Base-by-base conservation (phyloP, 2,329 filamentous ascomycete genomes). In the Xylaria sp. region DNA sequence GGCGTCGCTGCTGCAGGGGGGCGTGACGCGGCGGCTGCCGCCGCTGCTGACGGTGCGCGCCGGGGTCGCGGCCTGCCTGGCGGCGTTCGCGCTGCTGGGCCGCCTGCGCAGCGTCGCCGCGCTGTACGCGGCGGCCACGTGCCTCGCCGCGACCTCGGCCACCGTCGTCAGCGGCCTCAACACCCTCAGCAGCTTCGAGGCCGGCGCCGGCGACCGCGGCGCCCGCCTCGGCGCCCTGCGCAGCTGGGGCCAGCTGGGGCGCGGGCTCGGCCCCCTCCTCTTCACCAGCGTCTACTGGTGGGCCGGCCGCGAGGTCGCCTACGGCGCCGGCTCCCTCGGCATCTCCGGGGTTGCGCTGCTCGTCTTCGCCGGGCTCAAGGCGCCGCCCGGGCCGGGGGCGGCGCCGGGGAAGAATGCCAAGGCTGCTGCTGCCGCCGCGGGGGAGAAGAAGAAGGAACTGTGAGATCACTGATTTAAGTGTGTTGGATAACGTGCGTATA, bases 231-330 rank as follows among this genome's bases (percentile, higher is more conserved):
- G 94, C 2, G 87, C 90, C 53, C 81, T 97, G 63, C 81, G 94
- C 22, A 85, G 81, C 63, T 86, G 80, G 86, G 93, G 94, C 5
- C 94, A 99, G 77, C 82, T 92, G 3, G 94, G 94, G 2, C 83
- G 94, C 29, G 91, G 92, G 0, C 72, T 96, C 9, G 94, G 94
- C 0, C 94, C 94, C 0, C 72, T 99, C 4, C 75, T 96, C 34
- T 99, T 99, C 70, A 97, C 94, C 58, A 91, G 91, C 44, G 78
- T 99, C 51, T 99, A 99, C 76, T 99, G 94, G 94, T 99, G 94
- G 94, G 92, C 91, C 6, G 94, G 94, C 0, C 80, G 94, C 43
- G 89, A 95, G 68, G 81, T 86, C 9, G 94, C 94, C 2, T 99
- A 97, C 72, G 80, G 78, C 1, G 80, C 91, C 64, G 94, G 94